Evolutionary conservation across 2,329 filamentous ascomycete genomes (phyloP).

Genomic region (Fonsecaea pedrosoi): DNA sequence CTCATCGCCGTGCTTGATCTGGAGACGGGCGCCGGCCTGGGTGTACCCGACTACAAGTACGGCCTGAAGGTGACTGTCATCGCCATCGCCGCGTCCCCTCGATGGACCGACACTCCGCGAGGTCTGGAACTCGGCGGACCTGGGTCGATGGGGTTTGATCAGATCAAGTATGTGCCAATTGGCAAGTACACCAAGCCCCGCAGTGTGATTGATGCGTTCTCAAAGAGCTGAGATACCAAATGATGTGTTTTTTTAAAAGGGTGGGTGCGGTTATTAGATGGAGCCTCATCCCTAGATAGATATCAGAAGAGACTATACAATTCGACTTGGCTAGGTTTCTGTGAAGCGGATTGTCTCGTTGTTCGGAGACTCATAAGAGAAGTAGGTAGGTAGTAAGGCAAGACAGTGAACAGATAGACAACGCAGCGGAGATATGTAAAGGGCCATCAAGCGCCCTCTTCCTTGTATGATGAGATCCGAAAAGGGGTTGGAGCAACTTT

Average conservation of each 20-base stretch:
- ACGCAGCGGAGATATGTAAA: no score
- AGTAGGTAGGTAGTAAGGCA: no score
- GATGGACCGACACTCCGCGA: conserved; percentile 59
- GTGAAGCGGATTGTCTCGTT: no score
- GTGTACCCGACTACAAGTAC: conserved; percentile 62
- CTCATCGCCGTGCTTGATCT: conserved; percentile 63
- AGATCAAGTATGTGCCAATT: conserved; percentile 33
- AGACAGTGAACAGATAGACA: no score
- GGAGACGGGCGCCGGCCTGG: conserved; percentile 63
- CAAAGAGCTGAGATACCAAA: not conserved
- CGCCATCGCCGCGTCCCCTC: conserved; percentile 63
- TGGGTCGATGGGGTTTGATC: conserved; percentile 49
- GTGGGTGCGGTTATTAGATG: not conserved
- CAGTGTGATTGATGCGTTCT: conserved; percentile 43
- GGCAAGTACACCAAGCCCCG: conserved; percentile 38
- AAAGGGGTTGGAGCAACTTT: not conserved
- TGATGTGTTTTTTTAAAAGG: not conserved
- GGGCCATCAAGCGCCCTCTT: no score
- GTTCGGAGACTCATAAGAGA: no score
- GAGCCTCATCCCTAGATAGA: no score
- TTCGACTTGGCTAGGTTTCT: no score
- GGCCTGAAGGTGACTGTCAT: conserved; percentile 58
- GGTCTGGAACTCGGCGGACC: conserved; percentile 61
- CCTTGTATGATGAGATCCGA: not conserved
- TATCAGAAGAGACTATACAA: no score